A percentile compares a stretch with the other conserved stretches of the same genome.
Evolutionary conservation across 371 early-diverging fungal species (phyloP).

Genomic region (Rhizopus sp.): DNA sequence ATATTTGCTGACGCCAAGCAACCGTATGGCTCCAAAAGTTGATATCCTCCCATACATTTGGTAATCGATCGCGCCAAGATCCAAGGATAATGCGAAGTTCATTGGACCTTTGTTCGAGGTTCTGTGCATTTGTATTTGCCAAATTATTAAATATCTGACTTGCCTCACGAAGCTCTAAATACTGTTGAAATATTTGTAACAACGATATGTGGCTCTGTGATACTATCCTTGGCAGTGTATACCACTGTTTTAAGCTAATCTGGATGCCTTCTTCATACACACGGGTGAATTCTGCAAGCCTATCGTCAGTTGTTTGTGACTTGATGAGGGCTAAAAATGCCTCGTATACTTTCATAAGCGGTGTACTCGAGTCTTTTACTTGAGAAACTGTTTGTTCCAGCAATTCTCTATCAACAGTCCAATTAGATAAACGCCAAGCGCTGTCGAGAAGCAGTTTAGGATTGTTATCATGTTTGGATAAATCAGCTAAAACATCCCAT

Average conservation of each 20-base stretch:
- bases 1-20: conserved; percentile 98
- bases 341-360: conserved; percentile 85
- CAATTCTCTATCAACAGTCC: conserved; percentile 79
- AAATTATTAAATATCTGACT: conserved; percentile 85
- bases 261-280: conserved; percentile 91
- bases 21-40: conserved; percentile 97
- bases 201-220: conserved; percentile 85
- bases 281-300: conserved; percentile 73
- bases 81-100: conserved; percentile 89
- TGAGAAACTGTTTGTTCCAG: conserved; percentile 65
- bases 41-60: conserved; percentile 97
- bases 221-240: conserved; percentile 79
- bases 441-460: conserved; percentile 85
- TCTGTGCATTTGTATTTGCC: conserved; percentile 71
- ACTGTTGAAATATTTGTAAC: conserved; percentile 93
- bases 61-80: conserved; percentile 98
- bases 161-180: conserved; percentile 93
- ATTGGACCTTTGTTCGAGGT: conserved; percentile 80
- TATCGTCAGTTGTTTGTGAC: conserved; percentile 65
- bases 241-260: conserved; percentile 83
- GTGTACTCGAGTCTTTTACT: conserved; percentile 58
- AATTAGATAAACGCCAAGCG: conserved; percentile 92
- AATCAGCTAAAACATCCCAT: conserved; percentile 97
- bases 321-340: conserved; percentile 80
- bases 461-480: conserved; percentile 89